Conservation (phyloP, 2,329 filamentous ascomycete species). For the Colletotrichum viniferum region DNA sequence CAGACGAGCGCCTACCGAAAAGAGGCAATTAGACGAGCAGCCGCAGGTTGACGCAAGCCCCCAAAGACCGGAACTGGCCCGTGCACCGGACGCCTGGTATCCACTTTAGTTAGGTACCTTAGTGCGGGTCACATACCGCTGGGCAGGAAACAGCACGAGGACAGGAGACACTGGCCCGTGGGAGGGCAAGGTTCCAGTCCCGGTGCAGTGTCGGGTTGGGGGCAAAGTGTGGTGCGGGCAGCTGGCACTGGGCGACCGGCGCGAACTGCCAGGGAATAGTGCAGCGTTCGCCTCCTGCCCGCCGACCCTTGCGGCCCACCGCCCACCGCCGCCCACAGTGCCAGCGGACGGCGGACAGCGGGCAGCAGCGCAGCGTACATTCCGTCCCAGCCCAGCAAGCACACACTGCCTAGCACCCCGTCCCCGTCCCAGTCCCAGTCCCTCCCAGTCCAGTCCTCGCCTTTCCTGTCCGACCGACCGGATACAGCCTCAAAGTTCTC, state of each 20-base stretch:
- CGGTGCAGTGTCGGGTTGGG: background rate
- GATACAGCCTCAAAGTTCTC: constrained; percentile 22
- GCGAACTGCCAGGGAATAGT: background rate
- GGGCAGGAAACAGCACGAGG: background rate
- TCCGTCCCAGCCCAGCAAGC: constrained; percentile 18
- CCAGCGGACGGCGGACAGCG: background rate
- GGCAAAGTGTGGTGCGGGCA: background rate
- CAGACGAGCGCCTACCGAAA: constrained; percentile 14
- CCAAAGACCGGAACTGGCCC: background rate
- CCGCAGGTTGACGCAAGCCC: constrained; percentile 17
- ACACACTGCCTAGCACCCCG: background rate
- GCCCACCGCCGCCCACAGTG: background rate
- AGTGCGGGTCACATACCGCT: background rate
- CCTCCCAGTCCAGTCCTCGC: constrained; percentile 14
- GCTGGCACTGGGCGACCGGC: background rate
- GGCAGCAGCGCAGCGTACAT: constrained; percentile 6
- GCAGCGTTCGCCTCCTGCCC: background rate
- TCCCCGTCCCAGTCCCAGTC: background rate
- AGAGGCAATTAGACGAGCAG: constrained; percentile 17
- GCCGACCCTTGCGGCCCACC: background rate
- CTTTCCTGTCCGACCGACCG: constrained; percentile 20
- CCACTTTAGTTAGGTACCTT: background rate
- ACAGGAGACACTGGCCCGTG: background rate
- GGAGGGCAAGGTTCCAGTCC: background rate
- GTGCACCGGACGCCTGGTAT: background rate